Percentiles rank a stretch among this genome's conserved stretches.
phyloP scores from a whole-genome alignment of 768 basidiomycete genomes.

The Leccinum uliginosum region DNA sequence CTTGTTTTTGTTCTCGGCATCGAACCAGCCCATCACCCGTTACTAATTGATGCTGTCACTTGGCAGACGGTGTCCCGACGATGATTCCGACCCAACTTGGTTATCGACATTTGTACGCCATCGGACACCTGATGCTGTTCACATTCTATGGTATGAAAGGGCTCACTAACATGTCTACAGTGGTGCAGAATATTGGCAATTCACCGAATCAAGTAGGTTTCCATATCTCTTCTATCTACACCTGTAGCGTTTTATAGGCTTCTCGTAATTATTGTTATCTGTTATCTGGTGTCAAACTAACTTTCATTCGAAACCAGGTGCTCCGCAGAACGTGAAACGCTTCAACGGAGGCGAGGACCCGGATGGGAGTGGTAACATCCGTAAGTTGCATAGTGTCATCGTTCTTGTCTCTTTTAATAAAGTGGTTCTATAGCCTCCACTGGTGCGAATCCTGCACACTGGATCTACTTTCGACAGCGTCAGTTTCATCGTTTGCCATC shows the following conservation, averaged over 20 bases:
- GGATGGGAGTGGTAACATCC: constrained; percentile 43
- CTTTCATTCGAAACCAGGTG: constrained; percentile 10
- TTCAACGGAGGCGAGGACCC: constrained; percentile 45
- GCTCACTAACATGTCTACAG: constrained; percentile 14
- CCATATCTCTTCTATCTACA: neutral
- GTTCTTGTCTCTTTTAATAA: neutral
- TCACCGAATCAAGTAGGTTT: constrained; percentile 35
- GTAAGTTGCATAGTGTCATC: constrained; percentile 26
- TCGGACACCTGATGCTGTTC: constrained; percentile 2
- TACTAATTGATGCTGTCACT: neutral
- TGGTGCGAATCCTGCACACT: constrained; percentile 45
- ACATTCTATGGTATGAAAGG: constrained; percentile 7
- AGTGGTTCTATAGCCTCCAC: constrained; percentile 34
- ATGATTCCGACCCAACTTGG: constrained; percentile 42
- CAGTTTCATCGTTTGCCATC: constrained; percentile 8
- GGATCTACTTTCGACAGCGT: constrained; percentile 45
- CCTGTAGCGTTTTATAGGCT: neutral
- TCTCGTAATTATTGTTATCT: constrained; percentile 1
- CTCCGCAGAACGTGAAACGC: constrained; percentile 35
- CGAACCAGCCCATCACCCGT: neutral
- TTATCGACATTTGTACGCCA: constrained; percentile 42
- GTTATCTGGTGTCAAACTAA: constrained; percentile 2
- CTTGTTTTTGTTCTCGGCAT: neutral
- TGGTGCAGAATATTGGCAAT: constrained; percentile 46
- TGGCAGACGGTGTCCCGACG: constrained; percentile 48